Percentiles rank a stretch among this genome's conserved stretches.
Evolutionary conservation across 2,329 filamentous ascomycete species (phyloP).

Genomic region (Phoma herbarum): DNA sequence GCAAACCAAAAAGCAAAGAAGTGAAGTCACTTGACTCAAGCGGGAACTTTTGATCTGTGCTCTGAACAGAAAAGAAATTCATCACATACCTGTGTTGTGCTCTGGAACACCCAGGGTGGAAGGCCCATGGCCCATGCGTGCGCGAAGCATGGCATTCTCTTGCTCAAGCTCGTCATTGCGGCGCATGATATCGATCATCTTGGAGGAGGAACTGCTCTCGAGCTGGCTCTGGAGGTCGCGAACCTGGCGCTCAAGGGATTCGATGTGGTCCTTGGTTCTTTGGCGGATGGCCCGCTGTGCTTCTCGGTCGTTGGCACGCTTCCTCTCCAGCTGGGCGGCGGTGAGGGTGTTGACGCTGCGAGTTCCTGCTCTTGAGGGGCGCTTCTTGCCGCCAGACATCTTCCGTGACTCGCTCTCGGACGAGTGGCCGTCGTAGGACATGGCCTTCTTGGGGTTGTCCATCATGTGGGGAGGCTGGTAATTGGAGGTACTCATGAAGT

Average conservation of each 20-base stretch:
- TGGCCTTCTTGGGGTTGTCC: conserved; percentile 48
- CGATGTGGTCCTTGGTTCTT: conserved; percentile 67
- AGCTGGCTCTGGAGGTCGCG: conserved; percentile 60
- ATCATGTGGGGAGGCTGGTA: conserved; percentile 50
- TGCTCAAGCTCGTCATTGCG: conserved; percentile 64
- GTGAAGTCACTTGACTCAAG: conserved; percentile 21
- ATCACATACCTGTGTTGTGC: conserved; percentile 49
- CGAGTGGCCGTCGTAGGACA: conserved; percentile 51
- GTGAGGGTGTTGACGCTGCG: conserved; percentile 66
- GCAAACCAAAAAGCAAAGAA: conserved; percentile 41
- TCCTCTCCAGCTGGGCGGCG: conserved; percentile 66
- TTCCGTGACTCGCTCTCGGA: conserved; percentile 52
- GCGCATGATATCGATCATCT: conserved; percentile 61
- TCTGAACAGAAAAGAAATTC: conserved; percentile 25
- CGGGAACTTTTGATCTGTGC: conserved; percentile 41
- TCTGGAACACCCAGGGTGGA: conserved; percentile 51
- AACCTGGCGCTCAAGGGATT: conserved; percentile 64
- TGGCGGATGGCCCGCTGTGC: conserved; percentile 68
- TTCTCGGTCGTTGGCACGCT: conserved; percentile 68
- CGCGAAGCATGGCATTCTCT: conserved; percentile 62
- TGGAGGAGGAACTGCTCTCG: conserved; percentile 56
- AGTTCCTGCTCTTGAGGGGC: conserved; percentile 63
- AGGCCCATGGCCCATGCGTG: conserved; percentile 58
- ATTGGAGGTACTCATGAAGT: conserved; percentile 50
- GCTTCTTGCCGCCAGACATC: conserved; percentile 54